Evolutionary conservation across 441 rosid species (phyloP), one percentile per base, ranked within the genome.

Genomic region (Populus trichocarpa): DNA sequence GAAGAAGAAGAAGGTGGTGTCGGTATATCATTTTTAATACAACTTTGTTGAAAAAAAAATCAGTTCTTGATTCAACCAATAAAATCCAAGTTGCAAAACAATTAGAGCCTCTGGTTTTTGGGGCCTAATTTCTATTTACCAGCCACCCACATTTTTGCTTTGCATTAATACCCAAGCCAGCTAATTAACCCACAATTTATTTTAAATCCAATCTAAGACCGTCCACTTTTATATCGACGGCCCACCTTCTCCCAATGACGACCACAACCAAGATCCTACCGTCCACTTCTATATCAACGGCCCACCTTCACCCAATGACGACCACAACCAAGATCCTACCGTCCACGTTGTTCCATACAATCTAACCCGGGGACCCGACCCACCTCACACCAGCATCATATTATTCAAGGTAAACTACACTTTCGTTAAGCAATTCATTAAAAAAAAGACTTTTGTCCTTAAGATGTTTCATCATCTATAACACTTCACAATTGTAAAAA

Each of bases 311-410:
- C 72, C 69, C 57, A n/a, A 16, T 61, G 50, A 75, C 79, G 57
- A 80, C 72, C 28, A 63, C 77, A 12, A 26, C 79, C 67, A 2
- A 79, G 36, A 25, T 65, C 38, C 68, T 16, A 30, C 12, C 32
- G 26, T 13, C 65, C 70, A 53, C 68, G 82, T 80, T 79, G 84
- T 86, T 68, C 79, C 75, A 72, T 42, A 26, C 71, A 63, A 53
- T 28, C 59, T n/a, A 46, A 68, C 73, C 76, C 78, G 75, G 35
- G 35, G 57, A 59, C 69, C 80, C 72, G 77, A 82, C 68, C 22
- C 59, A 8, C 59, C n/a, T 6, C n/a, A 50, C 57, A 50, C n/a
- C n/a, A 53, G 22, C 22, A 18, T 40, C 46, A 0, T 9, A 40
- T 9, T 42, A 42, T 42, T 42, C 3, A 5, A 2, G 50, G 50